Percentiles rank a stretch among this genome's conserved stretches.
Conservation (phyloP, 75 land plant species). For the Larix kaempferi region DNA sequence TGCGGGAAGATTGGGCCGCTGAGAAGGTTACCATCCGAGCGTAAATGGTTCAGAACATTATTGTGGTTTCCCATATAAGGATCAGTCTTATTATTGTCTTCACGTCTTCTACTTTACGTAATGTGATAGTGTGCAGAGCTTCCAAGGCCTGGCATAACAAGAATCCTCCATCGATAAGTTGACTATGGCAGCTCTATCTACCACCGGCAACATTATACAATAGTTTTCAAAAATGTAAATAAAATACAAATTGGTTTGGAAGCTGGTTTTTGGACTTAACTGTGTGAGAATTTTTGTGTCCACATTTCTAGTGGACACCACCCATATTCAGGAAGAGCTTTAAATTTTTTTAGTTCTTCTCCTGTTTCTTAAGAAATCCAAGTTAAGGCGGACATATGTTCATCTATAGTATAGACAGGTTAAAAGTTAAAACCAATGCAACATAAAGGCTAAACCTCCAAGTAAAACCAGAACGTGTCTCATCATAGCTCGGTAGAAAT, state of each 20-base stretch:
- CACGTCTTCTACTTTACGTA: conserved; percentile 89
- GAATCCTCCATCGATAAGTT: conserved; percentile 11
- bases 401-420: neutral
- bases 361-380: neutral
- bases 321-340: neutral
- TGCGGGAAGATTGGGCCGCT: too few relatives aligned
- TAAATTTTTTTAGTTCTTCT: neutral
- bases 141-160: conserved; percentile 44
- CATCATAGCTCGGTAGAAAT: neutral
- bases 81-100: conserved; percentile 68
- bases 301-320: too few relatives aligned
- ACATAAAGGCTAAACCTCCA: neutral
- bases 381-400: neutral
- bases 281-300: too few relatives aligned
- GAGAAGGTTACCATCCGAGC: too few relatives aligned
- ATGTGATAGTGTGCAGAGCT: conserved; percentile 59
- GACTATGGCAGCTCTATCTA: conserved; percentile 71
- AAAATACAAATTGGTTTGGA: neutral
- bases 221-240: too few relatives aligned
- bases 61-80: conserved; percentile 13
- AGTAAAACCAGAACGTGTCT: too few relatives aligned
- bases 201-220: conserved; percentile 23
- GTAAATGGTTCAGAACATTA: too few relatives aligned
- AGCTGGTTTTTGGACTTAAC: too few relatives aligned
- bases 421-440: neutral